Conservation (phyloP, 345 rosid genomes). For the Acer yangbiense region DNA sequence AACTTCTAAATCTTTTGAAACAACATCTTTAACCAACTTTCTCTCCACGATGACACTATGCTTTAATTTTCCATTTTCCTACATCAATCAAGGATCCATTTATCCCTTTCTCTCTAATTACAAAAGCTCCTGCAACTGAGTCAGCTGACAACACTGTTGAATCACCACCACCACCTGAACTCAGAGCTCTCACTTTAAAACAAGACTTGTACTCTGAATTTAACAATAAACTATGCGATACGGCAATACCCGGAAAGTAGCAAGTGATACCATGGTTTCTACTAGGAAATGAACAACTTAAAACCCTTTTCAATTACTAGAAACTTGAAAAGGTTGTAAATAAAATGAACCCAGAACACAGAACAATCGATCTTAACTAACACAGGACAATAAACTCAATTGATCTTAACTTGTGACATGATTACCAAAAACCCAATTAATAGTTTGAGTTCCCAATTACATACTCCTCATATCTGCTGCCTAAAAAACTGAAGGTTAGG, state of each 20-base stretch:
- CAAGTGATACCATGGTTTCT: too few species aligned
- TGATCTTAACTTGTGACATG: background rate
- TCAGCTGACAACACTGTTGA: slow-evolving; percentile 35
- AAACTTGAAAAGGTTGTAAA: too few species aligned
- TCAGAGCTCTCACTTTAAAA: slow-evolving; percentile 51
- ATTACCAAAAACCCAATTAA: background rate
- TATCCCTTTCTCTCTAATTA: slow-evolving; percentile 28
- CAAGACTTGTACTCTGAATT: slow-evolving; percentile 29
- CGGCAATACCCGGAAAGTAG: slow-evolving; percentile 30
- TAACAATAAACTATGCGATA: slow-evolving; percentile 8
- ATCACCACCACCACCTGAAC: slow-evolving; percentile 34
- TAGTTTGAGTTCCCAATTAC: background rate
- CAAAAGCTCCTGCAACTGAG: slow-evolving; percentile 36
- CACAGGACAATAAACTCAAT: background rate
- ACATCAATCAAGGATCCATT: slow-evolving; percentile 26
- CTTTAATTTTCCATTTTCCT: slow-evolving; percentile 36
- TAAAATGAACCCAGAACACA: too few species aligned
- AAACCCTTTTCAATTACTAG: too few species aligned
- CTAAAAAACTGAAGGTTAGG: background rate
- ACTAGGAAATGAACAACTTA: too few species aligned
- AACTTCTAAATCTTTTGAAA: slow-evolving; percentile 44
- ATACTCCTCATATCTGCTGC: background rate
- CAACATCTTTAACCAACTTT: slow-evolving; percentile 32
- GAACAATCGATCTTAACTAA: background rate
- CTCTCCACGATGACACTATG: slow-evolving; percentile 27